Conservation (phyloP, 371 early-diverging fungal species). For the Mortierella sp. region DNA sequence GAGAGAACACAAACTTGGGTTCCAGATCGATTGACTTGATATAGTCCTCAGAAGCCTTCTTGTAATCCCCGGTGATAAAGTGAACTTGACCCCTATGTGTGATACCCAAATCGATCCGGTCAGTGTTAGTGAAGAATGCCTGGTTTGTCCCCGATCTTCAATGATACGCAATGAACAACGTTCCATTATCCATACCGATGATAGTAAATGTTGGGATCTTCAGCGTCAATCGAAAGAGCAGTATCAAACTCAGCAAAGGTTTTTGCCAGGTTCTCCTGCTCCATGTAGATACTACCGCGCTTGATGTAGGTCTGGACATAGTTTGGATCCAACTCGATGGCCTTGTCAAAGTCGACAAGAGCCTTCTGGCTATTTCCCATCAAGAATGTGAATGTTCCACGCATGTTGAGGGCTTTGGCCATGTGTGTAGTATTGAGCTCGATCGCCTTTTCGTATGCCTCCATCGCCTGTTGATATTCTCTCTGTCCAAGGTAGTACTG, state of each 20-base stretch:
- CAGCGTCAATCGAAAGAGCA: conserved; percentile 72
- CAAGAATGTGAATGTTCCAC: conserved; percentile 90
- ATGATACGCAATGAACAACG: background rate
- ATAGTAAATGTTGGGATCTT: conserved; percentile 84
- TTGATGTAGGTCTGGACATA: conserved; percentile 89
- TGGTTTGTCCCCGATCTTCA: background rate
- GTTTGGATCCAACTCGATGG: conserved; percentile 81
- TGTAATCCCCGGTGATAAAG: conserved; percentile 83
- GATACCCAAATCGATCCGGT: background rate
- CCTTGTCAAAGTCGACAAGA: conserved; percentile 78
- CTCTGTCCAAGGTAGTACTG: conserved; percentile 54
- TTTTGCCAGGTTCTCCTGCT: conserved; percentile 73
- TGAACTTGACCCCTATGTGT: conserved; percentile 57
- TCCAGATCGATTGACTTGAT: conserved; percentile 83
- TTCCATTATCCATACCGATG: conserved; percentile 61
- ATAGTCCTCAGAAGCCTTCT: conserved; percentile 87
- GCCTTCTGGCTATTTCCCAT: conserved; percentile 84
- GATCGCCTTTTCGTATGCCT: conserved; percentile 74
- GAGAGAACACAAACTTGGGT: conserved; percentile 86
- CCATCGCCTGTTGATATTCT: conserved; percentile 77
- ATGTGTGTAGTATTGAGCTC: conserved; percentile 63
- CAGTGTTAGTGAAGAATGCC: no score
- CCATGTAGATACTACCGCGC: conserved; percentile 90
- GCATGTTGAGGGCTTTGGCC: conserved; percentile 81
- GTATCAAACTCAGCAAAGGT: conserved; percentile 77